Percentiles rank a stretch among this genome's conserved stretches.
phyloP scores from a whole-genome alignment of 2,329 filamentous ascomycete genomes.

The Tolypocladium tundrense region DNA sequence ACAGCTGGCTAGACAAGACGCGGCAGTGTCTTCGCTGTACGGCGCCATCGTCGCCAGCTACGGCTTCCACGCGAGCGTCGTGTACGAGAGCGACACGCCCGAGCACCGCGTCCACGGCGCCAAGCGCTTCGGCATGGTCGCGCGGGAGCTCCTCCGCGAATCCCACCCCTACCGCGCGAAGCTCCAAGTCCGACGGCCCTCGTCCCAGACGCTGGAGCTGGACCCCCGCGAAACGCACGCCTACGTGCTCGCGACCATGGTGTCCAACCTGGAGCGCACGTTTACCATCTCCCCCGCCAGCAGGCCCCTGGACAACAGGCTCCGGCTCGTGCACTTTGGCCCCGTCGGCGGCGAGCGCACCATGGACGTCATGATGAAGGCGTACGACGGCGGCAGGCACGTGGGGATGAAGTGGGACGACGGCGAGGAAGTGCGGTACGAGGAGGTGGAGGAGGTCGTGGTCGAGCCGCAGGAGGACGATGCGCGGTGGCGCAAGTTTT shows the following conservation, averaged over 20 bases:
- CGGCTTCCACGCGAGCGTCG: constrained; percentile 79
- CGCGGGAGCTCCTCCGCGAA: constrained; percentile 56
- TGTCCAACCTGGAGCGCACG: constrained; percentile 70
- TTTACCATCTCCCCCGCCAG: constrained; percentile 74
- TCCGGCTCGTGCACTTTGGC: constrained; percentile 69
- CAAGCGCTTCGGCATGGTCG: constrained; percentile 77
- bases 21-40: constrained; percentile 36
- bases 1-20: constrained; percentile 16
- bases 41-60: constrained; percentile 84
- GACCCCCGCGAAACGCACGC: constrained; percentile 44
- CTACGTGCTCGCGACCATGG: constrained; percentile 67
- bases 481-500: constrained; percentile 72
- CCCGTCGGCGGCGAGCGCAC: constrained; percentile 52
- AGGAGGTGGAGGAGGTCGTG: constrained; percentile 54
- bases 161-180: constrained; percentile 39
- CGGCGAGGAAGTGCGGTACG: constrained; percentile 59
- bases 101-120: constrained; percentile 69
- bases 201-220: constrained; percentile 5
- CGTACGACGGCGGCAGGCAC: constrained; percentile 48
- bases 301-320: constrained; percentile 56
- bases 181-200: constrained; percentile 23
- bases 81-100: constrained; percentile 81
- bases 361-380: constrained; percentile 66
- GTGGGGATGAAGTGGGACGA: constrained; percentile 38
- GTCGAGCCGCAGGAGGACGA: constrained; percentile 60